Evolutionary conservation across 2,329 filamentous ascomycete species (phyloP), one percentile per base, ranked within the genome.

Genomic region (Botrytis hyacinthi): DNA sequence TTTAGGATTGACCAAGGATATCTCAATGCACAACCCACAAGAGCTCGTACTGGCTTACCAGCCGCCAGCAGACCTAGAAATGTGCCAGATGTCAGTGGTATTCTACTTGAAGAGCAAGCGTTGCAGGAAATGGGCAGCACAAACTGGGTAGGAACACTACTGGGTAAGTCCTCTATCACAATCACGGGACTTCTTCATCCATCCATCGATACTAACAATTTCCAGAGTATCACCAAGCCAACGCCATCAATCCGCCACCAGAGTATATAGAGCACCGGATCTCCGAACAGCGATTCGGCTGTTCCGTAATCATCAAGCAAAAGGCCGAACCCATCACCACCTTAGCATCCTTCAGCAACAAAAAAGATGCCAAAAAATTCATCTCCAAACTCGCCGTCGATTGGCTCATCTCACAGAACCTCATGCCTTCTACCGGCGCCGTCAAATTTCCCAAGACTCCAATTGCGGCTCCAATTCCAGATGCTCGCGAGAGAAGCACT

Each of bases 361-460:
- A 81, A 74, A 81, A 81, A 72, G 69, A 73, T 12, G 80, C 80
- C 0, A 81, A 81, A 66, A 76, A 78, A 40, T 78, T 76, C 63
- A 79, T 79, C 2, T 78, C 80, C 18, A 81, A 81, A 74, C 75
- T 77, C 35, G 80, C 80, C 7, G 75, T 81, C 59, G 78, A 80
- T 57, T 81, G 78, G 78, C 75, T 81, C 0, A 77, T 80, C 12
- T 71, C 73, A 4, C 76, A 80, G 48, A 77, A 77, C 1, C 73
- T 75, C 65, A 80, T 81, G 79, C 78, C 79, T 1, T 62, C 69
- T 4, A 73, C 77, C 70, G 76, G 79, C 12, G 71, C 77, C 4
- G 74, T 79, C 46, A 76, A 73, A 35, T 81, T 78, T 65, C 75
- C 79, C 2, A 80, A 78, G 44, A n/a, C 46, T 14, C 65, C 71